Evolutionary conservation across 2,329 filamentous ascomycete species (phyloP), one percentile per base, ranked within the genome.

Genomic region (Aspergillus hiratsukae): DNA sequence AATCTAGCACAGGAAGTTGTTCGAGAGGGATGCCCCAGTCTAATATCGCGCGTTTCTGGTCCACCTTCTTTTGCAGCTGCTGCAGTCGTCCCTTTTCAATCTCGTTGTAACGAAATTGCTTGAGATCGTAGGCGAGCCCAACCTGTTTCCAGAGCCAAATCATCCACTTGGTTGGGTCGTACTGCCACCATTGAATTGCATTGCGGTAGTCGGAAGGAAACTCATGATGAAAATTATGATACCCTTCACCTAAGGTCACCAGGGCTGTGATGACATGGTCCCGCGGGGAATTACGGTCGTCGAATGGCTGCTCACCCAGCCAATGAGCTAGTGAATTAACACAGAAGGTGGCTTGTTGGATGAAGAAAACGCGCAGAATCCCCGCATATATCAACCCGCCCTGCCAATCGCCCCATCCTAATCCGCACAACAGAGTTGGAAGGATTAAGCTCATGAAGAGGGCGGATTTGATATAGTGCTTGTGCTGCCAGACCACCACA

Each of bases 191-290:
- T 75, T 89, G 80, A 66, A 92, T 91, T 55, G 88, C 89, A 72
- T 93, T 93, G 72, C 90, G 88, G 83, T 93, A 94, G 74, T 94
- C 90, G 6, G 88, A 91, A 41, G 90, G 90, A 75, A 93, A 94
- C 75, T 93, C 89, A 80, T 94, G 90, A 76, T 94, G 90, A 81
- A 93, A 93, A 81, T 93, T 93, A 82, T 94, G 90, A 78, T 93
- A 93, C 29, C 90, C 90, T 76, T 91, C 90, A 46, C 90, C 90
- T 23, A 94, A 86, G 35, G 89, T 93, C 62, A 91, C 83, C 27
- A 93, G 77, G 45, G 89, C 89, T 31, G 90, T 92, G 74, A 93
- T 83, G 70, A 91, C 82, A 75, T 92, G 88, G 67, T 94, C 89
- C 69, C 90, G 86, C 58, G 90, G 89, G 57, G 87, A 90, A 82